A percentile compares a stretch with the other conserved stretches of the same genome.
Conservation (phyloP, 1,284 basidiomycete species). For the Spongiforma sp. region DNA sequence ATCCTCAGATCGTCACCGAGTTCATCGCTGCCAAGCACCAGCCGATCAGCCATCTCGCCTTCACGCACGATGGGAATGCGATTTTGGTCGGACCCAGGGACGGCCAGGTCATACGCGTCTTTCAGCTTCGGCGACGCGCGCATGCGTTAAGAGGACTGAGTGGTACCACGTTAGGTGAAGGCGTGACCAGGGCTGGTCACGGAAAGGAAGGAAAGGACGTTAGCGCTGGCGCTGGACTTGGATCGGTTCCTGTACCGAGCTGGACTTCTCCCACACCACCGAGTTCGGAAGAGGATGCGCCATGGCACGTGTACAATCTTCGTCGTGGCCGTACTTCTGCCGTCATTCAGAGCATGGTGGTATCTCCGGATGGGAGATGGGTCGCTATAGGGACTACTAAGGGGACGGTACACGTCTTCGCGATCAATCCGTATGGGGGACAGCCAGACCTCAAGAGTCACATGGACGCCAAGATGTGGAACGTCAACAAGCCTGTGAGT, state of each 20-base stretch:
- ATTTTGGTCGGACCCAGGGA: constrained; percentile 63
- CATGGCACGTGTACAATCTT: constrained; percentile 72
- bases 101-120: constrained; percentile 65
- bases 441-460: constrained; percentile 69
- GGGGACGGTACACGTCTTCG: constrained; percentile 75
- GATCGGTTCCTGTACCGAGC: constrained; percentile 1
- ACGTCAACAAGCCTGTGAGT: constrained; percentile 57
- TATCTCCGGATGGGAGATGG: constrained; percentile 73
- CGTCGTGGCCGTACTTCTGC: constrained; percentile 75
- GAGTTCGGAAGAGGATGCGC: constrained; percentile 35
- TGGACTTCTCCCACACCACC: constrained; percentile 6
- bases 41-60: constrained; percentile 56
- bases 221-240: constrained; percentile 11
- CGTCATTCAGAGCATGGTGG: constrained; percentile 60
- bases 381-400: constrained; percentile 70
- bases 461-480: constrained; percentile 59
- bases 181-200: not conserved
- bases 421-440: constrained; percentile 79
- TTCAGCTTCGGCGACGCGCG: constrained; percentile 52
- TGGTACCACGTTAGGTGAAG: not conserved
- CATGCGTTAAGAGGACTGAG: constrained; percentile 24
- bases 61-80: constrained; percentile 64
- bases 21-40: constrained; percentile 54
- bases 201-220: constrained; percentile 11
- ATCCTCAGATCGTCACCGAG: constrained; percentile 47